Percentiles rank a stretch among this genome's conserved stretches.
These are phyloP conservation scores for Fusarium humuli DNA, from an alignment of 2,329 filamentous ascomycete species.

Conservation along the genomic window DNA sequence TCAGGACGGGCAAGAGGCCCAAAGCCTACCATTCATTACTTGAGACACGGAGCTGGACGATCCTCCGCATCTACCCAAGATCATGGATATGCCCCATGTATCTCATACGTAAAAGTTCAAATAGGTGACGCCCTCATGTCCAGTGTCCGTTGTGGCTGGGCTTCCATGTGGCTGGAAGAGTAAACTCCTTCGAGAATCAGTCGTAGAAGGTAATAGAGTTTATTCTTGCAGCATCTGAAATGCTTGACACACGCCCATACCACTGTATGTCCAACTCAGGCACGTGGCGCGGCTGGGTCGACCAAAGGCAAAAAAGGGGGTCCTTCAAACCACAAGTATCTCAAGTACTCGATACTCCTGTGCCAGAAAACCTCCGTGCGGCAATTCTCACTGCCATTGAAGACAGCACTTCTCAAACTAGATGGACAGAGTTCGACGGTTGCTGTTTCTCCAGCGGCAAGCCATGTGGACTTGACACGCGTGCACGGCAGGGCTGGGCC, in stretches of 20 bases:
- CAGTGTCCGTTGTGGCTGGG: slow-evolving; percentile 22
- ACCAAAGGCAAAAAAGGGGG: slow-evolving; percentile 17
- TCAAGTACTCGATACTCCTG: slow-evolving; percentile 35
- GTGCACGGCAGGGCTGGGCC: slow-evolving; percentile 17
- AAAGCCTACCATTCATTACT: slow-evolving; percentile 11
- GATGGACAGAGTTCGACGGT: slow-evolving; percentile 12
- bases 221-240: slow-evolving; percentile 12
- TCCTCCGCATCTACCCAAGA: background rate
- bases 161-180: slow-evolving; percentile 13
- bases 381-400: background rate
- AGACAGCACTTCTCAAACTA: slow-evolving; percentile 3
- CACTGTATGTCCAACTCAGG: slow-evolving; percentile 6
- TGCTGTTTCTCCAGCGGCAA: slow-evolving; percentile 20
- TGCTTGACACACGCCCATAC: slow-evolving; percentile 30
- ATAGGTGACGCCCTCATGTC: background rate
- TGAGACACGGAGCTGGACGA: background rate
- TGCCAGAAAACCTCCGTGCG: slow-evolving; percentile 2
- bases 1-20: background rate
- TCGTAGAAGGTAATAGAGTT: slow-evolving; percentile 28
- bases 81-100: slow-evolving; percentile 5
- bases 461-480: slow-evolving; percentile 31
- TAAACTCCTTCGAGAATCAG: slow-evolving; percentile 33
- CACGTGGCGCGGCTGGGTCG: slow-evolving; percentile 41
- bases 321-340: slow-evolving; percentile 15
- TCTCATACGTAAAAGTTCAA: slow-evolving; percentile 30